Base-by-base conservation (phyloP, 192 early-diverging fungal species). In the Spizellomyces punctatus region DNA sequence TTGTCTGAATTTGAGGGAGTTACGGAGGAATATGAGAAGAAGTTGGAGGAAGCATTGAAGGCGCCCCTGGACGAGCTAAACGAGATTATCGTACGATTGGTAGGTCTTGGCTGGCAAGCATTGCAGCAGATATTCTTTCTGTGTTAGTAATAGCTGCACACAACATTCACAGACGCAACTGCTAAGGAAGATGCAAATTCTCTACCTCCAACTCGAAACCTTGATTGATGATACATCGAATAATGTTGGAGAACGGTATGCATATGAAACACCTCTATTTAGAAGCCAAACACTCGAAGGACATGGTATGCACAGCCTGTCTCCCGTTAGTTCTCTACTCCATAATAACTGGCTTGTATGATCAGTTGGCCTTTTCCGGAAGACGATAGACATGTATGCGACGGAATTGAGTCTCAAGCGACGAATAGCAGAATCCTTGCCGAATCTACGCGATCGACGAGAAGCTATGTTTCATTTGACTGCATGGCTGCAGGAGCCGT, bases 401-500 rank as follows among this genome's bases (percentile, higher is more conserved):
- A 27, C n/a, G 60, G 73, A 75, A 47, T 9, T 46, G 48, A 19
- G 42, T n/a, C 54, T 75, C 1, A 58, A 62, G 42, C 36, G 16
- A 8, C 49, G 49, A 9, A 75, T 75, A 21, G 59, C 36, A 16
- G 41, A 60, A 7, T 10, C 5, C 22, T 10, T 75, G 12, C 8
- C 45, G 17, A 27, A 6, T 12, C 44, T 52, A 17, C n/a, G 14
- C 4, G 66, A 67, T 9, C 65, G 73, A 14, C 10, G 48, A 17
- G 22, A 55, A 8, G 73, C 60, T 6, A 75, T 75, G 73, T 52
- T 75, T 12, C 43, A 61, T 19, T 17, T 75, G 10, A 46, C 45
- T 12, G 73, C 73, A 21, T 75, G 73, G 73, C 46, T 75, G 47
- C 73, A 75, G 45, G 63, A 75, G 58, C 73, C 73, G 16, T 75